Conservation (phyloP, 2,329 filamentous ascomycete genomes). For the Arthrocladium fulminans region DNA sequence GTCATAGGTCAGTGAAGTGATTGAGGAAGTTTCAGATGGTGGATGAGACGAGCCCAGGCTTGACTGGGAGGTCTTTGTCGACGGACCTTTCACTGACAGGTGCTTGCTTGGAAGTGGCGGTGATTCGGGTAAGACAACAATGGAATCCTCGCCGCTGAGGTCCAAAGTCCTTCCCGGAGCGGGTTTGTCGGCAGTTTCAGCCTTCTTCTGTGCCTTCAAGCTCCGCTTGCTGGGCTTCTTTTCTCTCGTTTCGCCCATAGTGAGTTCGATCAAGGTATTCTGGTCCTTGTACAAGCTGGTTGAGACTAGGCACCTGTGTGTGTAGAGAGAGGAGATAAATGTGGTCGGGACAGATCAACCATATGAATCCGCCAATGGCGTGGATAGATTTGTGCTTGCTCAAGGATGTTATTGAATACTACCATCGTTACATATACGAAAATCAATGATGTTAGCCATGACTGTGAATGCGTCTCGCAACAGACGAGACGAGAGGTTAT, state of each 20-base stretch:
- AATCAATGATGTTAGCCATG: background rate
- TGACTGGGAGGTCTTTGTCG: background rate
- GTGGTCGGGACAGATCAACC: too few relatives aligned
- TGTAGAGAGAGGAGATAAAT: too few relatives aligned
- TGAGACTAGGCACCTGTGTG: too few relatives aligned
- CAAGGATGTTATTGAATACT: background rate
- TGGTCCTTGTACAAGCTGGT: too few relatives aligned
- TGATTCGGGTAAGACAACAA: background rate
- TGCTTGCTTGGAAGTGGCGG: background rate
- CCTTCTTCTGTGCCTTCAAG: background rate
- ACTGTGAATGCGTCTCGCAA: background rate
- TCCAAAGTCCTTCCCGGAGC: too few relatives aligned
- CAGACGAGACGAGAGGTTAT: background rate
- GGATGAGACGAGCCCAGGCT: background rate
- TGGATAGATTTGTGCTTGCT: background rate
- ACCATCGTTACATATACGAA: constrained; percentile 4
- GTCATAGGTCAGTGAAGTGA: background rate
- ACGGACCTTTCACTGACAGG: background rate
- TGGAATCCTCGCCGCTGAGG: too few relatives aligned
- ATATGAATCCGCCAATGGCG: too few relatives aligned
- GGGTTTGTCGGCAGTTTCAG: background rate
- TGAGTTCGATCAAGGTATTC: background rate
- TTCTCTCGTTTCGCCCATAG: constrained; percentile 6
- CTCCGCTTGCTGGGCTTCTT: constrained; percentile 6
- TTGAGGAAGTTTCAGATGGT: background rate